A percentile compares a stretch with the other conserved stretches of the same genome.
phyloP scores from a whole-genome alignment of 768 basidiomycete species.

The Phallus indusiatus region DNA sequence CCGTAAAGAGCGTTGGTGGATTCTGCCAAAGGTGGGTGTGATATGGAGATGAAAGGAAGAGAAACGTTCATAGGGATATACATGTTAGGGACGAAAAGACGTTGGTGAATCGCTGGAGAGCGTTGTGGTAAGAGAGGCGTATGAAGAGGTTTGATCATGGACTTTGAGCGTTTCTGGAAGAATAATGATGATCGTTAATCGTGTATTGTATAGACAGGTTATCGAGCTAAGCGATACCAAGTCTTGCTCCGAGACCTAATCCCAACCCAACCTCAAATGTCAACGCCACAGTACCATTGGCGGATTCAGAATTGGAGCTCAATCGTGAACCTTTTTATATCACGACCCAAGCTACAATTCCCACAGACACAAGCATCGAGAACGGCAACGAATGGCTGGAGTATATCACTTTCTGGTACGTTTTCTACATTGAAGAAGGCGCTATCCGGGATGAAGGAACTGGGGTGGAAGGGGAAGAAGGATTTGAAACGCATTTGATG shows the following conservation, averaged over 20 bases:
- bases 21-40: constrained; percentile 39
- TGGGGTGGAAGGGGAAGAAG: constrained; percentile 48
- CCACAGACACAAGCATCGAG: background rate
- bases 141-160: constrained; percentile 46
- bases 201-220: constrained; percentile 36
- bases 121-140: constrained; percentile 52
- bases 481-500: constrained; percentile 36
- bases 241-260: constrained; percentile 30
- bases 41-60: too few relatives aligned
- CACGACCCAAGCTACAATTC: background rate
- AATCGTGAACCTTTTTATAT: constrained; percentile 9
- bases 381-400: constrained; percentile 11
- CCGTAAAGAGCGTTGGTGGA: constrained; percentile 31
- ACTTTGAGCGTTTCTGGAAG: background rate
- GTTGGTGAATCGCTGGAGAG: constrained; percentile 51
- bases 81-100: constrained; percentile 47
- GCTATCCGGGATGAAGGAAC: constrained; percentile 42
- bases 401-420: constrained; percentile 48
- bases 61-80: background rate
- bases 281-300: background rate
- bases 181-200: background rate
- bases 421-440: constrained; percentile 41
- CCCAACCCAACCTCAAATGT: constrained; percentile 13
- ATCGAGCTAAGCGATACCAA: constrained; percentile 30
- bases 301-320: background rate